A percentile compares a stretch with the other conserved stretches of the same genome.
phyloP scores from a whole-genome alignment of 495 filamentous ascomycete species.

The Penicillium verhagenii region DNA sequence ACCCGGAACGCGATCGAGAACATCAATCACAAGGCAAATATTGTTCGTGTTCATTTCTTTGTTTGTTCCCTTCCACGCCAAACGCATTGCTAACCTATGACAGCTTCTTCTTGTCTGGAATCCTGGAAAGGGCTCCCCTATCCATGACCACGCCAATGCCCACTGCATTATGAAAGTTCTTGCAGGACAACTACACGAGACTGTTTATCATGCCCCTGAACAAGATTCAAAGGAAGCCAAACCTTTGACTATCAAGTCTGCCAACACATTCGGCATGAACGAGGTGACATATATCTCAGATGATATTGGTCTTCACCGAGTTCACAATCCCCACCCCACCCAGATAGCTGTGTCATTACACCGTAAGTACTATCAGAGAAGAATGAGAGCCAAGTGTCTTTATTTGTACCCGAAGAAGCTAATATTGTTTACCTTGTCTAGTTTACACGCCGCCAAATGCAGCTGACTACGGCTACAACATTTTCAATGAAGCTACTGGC shows the following conservation, averaged over 20 bases:
- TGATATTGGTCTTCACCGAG: conserved; percentile 74
- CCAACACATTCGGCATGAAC: conserved; percentile 40
- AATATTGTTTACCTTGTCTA: too few relatives aligned
- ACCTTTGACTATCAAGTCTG: conserved; percentile 29
- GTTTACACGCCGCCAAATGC: conserved; percentile 57
- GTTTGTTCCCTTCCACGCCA: background rate
- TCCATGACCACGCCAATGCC: conserved; percentile 84
- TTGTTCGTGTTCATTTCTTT: conserved; percentile 12
- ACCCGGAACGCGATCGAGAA: conserved; percentile 40
- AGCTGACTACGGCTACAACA: conserved; percentile 69
- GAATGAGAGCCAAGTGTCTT: too few relatives aligned
- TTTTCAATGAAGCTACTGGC: conserved; percentile 69
- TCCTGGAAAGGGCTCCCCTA: conserved; percentile 72
- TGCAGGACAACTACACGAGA: conserved; percentile 65
- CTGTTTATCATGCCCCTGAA: conserved; percentile 67
- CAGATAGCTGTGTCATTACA: conserved; percentile 83
- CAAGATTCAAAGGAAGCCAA: conserved; percentile 13
- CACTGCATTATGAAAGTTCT: conserved; percentile 66
- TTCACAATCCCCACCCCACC: conserved; percentile 65
- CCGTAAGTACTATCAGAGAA: conserved; percentile 43
- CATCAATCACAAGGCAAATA: conserved; percentile 39
- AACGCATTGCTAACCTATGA: conserved; percentile 3
- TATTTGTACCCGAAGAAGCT: too few relatives aligned
- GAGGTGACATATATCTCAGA: conserved; percentile 81
- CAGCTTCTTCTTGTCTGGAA: conserved; percentile 87